phyloP scores from a whole-genome alignment of 2,329 filamentous ascomycete species.

The Beauveria varroae region DNA sequence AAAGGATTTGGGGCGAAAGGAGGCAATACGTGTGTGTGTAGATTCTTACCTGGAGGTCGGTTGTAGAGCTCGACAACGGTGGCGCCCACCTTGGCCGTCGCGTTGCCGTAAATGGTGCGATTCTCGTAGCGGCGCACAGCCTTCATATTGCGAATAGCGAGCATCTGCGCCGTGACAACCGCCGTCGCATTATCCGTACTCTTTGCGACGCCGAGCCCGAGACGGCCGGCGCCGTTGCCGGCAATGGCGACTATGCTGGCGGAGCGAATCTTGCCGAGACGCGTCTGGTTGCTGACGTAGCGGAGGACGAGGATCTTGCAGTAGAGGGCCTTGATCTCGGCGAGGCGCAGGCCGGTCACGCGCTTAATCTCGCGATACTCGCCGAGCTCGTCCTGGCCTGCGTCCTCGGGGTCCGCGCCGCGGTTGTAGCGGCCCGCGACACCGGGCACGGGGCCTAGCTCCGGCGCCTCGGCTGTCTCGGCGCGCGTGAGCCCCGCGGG shows the following conservation, averaged over 20 bases:
- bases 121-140: slow-evolving; percentile 89
- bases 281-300: slow-evolving; percentile 82
- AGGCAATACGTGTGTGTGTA: background rate
- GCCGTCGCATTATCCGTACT: slow-evolving; percentile 65
- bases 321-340: slow-evolving; percentile 47
- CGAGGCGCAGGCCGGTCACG: slow-evolving; percentile 46
- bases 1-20: slow-evolving; percentile 12
- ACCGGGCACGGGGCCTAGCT: slow-evolving; percentile 45
- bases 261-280: slow-evolving; percentile 85
- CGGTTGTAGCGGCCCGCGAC: slow-evolving; percentile 44
- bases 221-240: slow-evolving; percentile 76
- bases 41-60: slow-evolving; percentile 71
- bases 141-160: slow-evolving; percentile 85
- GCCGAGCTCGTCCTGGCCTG: slow-evolving; percentile 43
- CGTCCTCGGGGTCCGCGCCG: slow-evolving; percentile 41
- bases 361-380: slow-evolving; percentile 45
- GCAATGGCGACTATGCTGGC: slow-evolving; percentile 71
- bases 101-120: slow-evolving; percentile 81
- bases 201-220: slow-evolving; percentile 89
- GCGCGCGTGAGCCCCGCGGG: slow-evolving; percentile 26
- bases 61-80: slow-evolving; percentile 74
- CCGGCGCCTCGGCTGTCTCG: slow-evolving; percentile 39
- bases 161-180: slow-evolving; percentile 62
- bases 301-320: slow-evolving; percentile 69
- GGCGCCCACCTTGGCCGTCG: slow-evolving; percentile 80